Conservation (phyloP, 1,284 basidiomycete species). For the Papiliotrema nemorosa region DNA sequence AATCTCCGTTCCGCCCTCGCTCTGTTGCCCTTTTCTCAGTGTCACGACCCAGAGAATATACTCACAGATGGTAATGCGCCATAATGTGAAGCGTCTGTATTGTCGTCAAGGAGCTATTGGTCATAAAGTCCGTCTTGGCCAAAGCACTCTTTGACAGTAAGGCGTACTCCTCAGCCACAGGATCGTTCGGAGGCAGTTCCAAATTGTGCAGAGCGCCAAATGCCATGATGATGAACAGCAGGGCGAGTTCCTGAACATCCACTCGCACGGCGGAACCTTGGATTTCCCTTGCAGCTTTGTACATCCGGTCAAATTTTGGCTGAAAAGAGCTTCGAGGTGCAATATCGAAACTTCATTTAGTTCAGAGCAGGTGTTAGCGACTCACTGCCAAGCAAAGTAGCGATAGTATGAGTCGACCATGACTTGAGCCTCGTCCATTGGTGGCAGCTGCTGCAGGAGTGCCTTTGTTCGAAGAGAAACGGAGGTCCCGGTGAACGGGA, state of each 20-base stretch:
- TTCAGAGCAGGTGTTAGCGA: background rate
- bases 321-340: background rate
- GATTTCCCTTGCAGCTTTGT: background rate
- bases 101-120: slow-evolving; percentile 34
- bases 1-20: slow-evolving; percentile 2
- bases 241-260: slow-evolving; percentile 33
- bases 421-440: slow-evolving; percentile 3
- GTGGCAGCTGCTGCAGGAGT: slow-evolving; percentile 6
- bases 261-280: background rate
- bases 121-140: slow-evolving; percentile 35
- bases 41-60: background rate
- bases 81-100: slow-evolving; percentile 31
- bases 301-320: background rate
- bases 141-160: slow-evolving; percentile 30
- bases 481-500: slow-evolving; percentile 4
- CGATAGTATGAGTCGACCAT: slow-evolving; percentile 13
- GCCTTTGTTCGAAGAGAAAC: background rate
- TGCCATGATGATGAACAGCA: slow-evolving; percentile 38
- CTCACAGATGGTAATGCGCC: slow-evolving; percentile 21
- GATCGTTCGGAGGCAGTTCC: slow-evolving; percentile 36
- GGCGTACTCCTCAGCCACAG: slow-evolving; percentile 31
- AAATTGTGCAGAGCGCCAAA: slow-evolving; percentile 39
- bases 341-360: background rate
- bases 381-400: slow-evolving; percentile 7
- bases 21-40: slow-evolving; percentile 2